Evolutionary conservation across 2,329 filamentous ascomycete genomes (phyloP).

Genomic region (Ustilaginoidea virens): DNA sequence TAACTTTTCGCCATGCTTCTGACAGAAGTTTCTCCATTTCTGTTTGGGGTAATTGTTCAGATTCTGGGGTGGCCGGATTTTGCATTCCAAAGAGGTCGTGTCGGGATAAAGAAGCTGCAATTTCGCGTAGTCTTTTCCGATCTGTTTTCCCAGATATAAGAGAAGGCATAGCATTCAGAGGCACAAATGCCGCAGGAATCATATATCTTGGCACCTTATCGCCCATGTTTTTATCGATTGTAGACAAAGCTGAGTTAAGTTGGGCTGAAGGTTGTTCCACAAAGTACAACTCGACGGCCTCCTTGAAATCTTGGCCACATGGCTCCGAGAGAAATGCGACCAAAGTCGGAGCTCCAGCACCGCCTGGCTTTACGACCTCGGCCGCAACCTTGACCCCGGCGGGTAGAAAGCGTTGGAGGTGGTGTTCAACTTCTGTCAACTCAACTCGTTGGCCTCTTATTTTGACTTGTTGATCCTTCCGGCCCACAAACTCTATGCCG

Average conservation of each 20-base stretch:
- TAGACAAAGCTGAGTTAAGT: not conserved
- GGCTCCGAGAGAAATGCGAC: too few relatives aligned
- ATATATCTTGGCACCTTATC: conserved; percentile 1
- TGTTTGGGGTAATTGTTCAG: too few relatives aligned
- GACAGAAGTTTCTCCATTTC: too few relatives aligned
- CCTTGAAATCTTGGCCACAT: too few relatives aligned
- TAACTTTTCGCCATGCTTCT: too few relatives aligned
- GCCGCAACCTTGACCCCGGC: conserved; percentile 1
- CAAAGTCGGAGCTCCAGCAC: not conserved
- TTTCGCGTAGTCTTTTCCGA: not conserved
- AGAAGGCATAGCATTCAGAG: not conserved
- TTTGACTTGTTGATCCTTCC: conserved; percentile 26
- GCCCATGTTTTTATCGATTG: not conserved
- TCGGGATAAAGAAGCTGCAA: not conserved
- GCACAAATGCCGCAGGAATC: not conserved
- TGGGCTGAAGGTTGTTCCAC: too few relatives aligned
- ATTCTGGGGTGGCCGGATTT: too few relatives aligned
- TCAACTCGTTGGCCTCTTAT: conserved; percentile 38
- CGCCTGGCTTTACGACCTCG: not conserved
- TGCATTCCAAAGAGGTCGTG: too few relatives aligned
- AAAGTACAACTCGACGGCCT: too few relatives aligned
- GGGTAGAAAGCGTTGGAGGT: too few relatives aligned
- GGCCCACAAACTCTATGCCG: conserved; percentile 9
- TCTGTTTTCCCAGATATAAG: conserved; percentile 1
- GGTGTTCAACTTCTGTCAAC: conserved; percentile 13